phyloP scores from a whole-genome alignment of 805 yeast genomes.

The Yamadazyma olivae region DNA sequence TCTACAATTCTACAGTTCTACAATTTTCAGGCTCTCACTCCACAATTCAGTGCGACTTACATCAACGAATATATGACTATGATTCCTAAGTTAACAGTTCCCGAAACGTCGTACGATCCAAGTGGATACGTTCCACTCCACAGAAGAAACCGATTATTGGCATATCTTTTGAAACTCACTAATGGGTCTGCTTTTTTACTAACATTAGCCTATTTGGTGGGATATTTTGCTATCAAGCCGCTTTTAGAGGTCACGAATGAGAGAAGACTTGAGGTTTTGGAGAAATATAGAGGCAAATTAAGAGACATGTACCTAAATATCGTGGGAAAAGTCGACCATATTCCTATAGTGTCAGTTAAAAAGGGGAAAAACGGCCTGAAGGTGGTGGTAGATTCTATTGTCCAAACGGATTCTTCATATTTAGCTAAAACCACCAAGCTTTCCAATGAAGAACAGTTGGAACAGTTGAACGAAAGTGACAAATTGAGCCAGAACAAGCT shows the following conservation, averaged over 20 bases:
- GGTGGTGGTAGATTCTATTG: slow-evolving; percentile 34
- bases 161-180: slow-evolving; percentile 28
- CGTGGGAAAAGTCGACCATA: slow-evolving; percentile 31
- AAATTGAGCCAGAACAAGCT: slow-evolving; percentile 23
- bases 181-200: slow-evolving; percentile 32
- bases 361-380: slow-evolving; percentile 16
- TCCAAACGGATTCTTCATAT: slow-evolving; percentile 32
- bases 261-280: slow-evolving; percentile 34
- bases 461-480: slow-evolving; percentile 18
- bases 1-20: too few species aligned
- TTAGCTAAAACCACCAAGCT: slow-evolving; percentile 9
- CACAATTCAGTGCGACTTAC: too few species aligned
- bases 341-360: slow-evolving; percentile 38
- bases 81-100: slow-evolving; percentile 36
- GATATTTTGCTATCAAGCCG: slow-evolving; percentile 32
- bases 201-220: slow-evolving; percentile 27
- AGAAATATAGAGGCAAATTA: slow-evolving; percentile 26
- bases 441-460: slow-evolving; percentile 14
- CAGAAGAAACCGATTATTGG: slow-evolving; percentile 20
- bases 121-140: slow-evolving; percentile 17
- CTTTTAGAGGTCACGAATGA: slow-evolving; percentile 25
- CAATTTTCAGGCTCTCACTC: too few species aligned
- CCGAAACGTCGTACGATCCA: slow-evolving; percentile 39
- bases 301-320: slow-evolving; percentile 34
- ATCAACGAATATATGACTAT: too few species aligned